Evolutionary conservation across 805 yeast species (phyloP).

Genomic region (Candida tammaniensis): DNA sequence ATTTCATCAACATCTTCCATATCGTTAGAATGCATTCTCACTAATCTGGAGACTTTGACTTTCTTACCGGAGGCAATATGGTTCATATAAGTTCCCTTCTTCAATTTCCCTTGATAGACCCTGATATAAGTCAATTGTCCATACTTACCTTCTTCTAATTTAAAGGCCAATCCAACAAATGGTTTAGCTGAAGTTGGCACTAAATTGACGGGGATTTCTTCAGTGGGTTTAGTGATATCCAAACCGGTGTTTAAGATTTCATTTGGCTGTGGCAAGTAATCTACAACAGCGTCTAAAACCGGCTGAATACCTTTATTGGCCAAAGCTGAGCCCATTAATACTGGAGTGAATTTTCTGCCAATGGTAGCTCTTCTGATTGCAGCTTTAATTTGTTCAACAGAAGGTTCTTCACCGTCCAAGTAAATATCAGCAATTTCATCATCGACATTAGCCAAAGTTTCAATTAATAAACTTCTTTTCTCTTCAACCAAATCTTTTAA

Average conservation of each 20-base stretch:
- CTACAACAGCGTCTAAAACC: constrained; percentile 93
- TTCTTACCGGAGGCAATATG: constrained; percentile 92
- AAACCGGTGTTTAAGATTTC: constrained; percentile 89
- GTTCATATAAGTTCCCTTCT: constrained; percentile 84
- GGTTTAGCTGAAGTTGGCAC: constrained; percentile 73
- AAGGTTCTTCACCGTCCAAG: constrained; percentile 87
- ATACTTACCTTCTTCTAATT: constrained; percentile 95
- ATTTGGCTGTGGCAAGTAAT: constrained; percentile 92
- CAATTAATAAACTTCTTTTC: constrained; percentile 81
- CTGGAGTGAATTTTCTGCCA: constrained; percentile 96
- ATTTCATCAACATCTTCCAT: constrained; percentile 97
- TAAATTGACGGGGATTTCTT: constrained; percentile 60
- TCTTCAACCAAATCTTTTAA: constrained; percentile 83
- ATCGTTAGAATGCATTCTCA: constrained; percentile 97
- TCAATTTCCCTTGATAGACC: constrained; percentile 93
- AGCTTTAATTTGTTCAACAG: constrained; percentile 73
- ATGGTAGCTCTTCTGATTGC: constrained; percentile 96
- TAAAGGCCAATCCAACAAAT: constrained; percentile 96
- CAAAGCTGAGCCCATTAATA: constrained; percentile 97
- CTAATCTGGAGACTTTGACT: constrained; percentile 89
- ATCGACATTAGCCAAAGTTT: constrained; percentile 96
- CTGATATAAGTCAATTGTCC: constrained; percentile 97
- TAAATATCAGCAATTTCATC: constrained; percentile 94
- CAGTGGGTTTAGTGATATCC: constrained; percentile 60
- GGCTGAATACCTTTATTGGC: constrained; percentile 97